Base-by-base conservation (phyloP, 257 asterid species). In the Salvia hispanica region DNA sequence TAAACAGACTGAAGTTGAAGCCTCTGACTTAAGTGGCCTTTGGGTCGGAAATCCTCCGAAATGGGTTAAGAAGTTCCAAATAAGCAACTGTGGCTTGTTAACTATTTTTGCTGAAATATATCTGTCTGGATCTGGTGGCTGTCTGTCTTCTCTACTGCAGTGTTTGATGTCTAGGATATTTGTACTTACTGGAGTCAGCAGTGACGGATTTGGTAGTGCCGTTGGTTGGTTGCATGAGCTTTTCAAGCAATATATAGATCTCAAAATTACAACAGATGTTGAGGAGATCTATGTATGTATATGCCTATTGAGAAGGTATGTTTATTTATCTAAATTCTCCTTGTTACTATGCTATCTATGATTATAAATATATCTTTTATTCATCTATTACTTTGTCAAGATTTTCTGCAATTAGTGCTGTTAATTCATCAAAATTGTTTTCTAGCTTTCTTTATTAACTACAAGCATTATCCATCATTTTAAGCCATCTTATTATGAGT, bases 31-130 rank as follows among this genome's bases (percentile, higher is more conserved):
- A 44, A 67, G 66, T 71, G 81, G 82, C 45, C 90, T 88, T 50
- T 93, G 96, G 99, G 62, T 62, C 44, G 96, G 97, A 76, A 72
- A 70, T 76, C 95, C 94, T 67, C 97, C 99, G 53, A 76, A 70
- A 75, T 93, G 99, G 99, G 85, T 90, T 78, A 88, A 76, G 62
- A 81, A 58, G 79, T 90, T 90, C 75, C 74, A 75, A 68, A 65
- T 40, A 58, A 82, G 85, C 81, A 77, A 59, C 72, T 83, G 86
- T 62, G 34, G 68, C 70, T 57, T 79, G 54, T 76, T 86, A 72
- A 77, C 79, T 58, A 62, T 25, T 69, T 79, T 93, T 64, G 88
- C 92, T 0, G 78, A 66, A 76, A 60, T 77, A 34, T 84, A 83
- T 71, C 69, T 50, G 74, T 75, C 80, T 66, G 81, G 86, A 53